Conservation (phyloP, 257 asterid species). For the Thymus quinquecostatus region DNA sequence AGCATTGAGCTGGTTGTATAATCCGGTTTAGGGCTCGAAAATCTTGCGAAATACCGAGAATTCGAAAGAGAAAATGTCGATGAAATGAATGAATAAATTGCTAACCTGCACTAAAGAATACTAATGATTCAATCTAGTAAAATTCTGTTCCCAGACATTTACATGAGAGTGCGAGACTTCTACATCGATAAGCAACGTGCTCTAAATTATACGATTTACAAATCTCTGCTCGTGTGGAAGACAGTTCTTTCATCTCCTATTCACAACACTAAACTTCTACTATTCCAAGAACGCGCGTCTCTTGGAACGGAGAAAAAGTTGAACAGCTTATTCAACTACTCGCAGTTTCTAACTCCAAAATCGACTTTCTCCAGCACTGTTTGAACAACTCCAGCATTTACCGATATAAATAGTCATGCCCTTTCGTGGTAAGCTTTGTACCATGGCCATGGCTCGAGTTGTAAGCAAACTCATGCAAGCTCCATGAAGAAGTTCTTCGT, state of each 20-base stretch:
- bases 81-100: background rate
- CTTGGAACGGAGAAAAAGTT: background rate
- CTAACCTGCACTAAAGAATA: background rate
- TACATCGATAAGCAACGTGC: constrained; percentile 3
- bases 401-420: constrained; percentile 5
- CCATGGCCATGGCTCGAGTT: constrained; percentile 15
- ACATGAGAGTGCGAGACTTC: constrained; percentile 20
- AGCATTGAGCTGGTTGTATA: background rate
- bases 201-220: constrained; percentile 29
- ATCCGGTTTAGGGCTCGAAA: background rate
- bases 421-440: constrained; percentile 5
- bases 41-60: background rate
- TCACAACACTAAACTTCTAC: background rate
- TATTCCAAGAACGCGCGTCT: background rate
- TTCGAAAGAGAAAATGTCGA: background rate
- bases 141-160: constrained; percentile 23
- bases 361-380: background rate
- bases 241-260: background rate
- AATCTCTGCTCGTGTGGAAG: background rate
- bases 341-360: constrained; percentile 2
- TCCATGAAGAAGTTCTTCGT: constrained; percentile 22
- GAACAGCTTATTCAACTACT: constrained; percentile 25
- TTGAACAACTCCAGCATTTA: constrained; percentile 1
- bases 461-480: background rate
- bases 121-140: constrained; percentile 5